A percentile compares a stretch with the other conserved stretches of the same genome.
phyloP scores from a whole-genome alignment of 23 red algal genomes.

The Agarophyton chilense region DNA sequence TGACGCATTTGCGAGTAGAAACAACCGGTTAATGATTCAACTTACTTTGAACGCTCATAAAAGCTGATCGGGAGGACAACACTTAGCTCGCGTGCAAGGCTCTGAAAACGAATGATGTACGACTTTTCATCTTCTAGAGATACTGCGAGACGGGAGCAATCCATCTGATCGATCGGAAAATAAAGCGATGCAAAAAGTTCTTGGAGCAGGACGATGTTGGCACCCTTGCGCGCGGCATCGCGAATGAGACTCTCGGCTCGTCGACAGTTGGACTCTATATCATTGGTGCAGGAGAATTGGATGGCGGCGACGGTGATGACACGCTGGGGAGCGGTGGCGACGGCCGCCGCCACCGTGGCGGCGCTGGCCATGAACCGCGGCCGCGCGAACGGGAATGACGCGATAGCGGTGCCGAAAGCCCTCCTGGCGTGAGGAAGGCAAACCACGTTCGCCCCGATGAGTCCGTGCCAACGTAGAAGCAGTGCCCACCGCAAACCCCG shows the following conservation, averaged over 20 bases:
- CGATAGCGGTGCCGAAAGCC: slow-evolving; percentile 16
- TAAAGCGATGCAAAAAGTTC: slow-evolving; percentile 90
- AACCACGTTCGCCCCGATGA: slow-evolving; percentile 33
- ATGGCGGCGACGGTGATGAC: slow-evolving; percentile 76
- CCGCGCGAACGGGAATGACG: slow-evolving; percentile 1
- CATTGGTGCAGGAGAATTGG: slow-evolving; percentile 69
- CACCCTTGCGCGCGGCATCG: slow-evolving; percentile 77
- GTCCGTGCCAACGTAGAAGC: neutral
- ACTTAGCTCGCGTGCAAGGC: slow-evolving; percentile 48
- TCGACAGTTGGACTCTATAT: slow-evolving; percentile 60
- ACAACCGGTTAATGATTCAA: no score
- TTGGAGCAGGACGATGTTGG: slow-evolving; percentile 86
- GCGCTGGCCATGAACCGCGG: slow-evolving; percentile 58
- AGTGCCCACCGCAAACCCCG: slow-evolving; percentile 21
- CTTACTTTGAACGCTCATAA: slow-evolving; percentile 81
- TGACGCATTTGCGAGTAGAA: no score
- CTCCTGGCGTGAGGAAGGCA: slow-evolving; percentile 34
- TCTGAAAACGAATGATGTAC: slow-evolving; percentile 71
- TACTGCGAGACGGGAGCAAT: slow-evolving; percentile 65
- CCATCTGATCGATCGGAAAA: slow-evolving; percentile 84
- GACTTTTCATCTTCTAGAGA: slow-evolving; percentile 60
- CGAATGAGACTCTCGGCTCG: slow-evolving; percentile 69
- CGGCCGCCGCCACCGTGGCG: slow-evolving; percentile 46
- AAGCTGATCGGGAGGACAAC: slow-evolving; percentile 89
- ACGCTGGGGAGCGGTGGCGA: slow-evolving; percentile 48